Conservation (phyloP, 805 yeast species). For the Zygosaccharomyces gambellarensis region DNA sequence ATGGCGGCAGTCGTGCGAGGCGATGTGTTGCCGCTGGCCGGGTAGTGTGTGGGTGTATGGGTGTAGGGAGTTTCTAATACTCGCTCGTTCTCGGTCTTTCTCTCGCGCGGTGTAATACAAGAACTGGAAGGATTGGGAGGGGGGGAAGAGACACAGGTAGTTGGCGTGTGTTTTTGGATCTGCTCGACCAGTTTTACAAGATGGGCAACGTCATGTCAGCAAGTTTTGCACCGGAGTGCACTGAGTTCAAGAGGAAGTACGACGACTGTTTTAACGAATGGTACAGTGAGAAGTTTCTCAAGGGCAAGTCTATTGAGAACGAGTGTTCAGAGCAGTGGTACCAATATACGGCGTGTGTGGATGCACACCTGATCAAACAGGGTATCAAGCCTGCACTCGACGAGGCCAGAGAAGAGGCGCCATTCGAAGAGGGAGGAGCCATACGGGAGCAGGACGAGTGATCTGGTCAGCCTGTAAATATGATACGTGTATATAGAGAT, state of each 20-base stretch:
- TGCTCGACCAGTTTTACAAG: background rate
- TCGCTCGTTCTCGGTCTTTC: too few species aligned
- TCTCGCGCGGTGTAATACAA: too few species aligned
- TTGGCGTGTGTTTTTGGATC: background rate
- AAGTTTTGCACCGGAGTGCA: conserved; percentile 96
- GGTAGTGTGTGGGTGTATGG: background rate
- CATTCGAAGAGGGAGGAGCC: conserved; percentile 68
- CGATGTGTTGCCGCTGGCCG: background rate
- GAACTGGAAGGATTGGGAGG: too few species aligned
- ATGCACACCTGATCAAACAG: conserved; percentile 60
- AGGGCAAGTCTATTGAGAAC: conserved; percentile 54
- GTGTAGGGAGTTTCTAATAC: background rate
- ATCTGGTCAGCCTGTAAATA: background rate
- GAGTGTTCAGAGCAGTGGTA: conserved; percentile 91
- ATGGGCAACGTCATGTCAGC: conserved; percentile 77
- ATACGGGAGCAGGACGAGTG: conserved; percentile 20
- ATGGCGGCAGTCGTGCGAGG: too few species aligned
- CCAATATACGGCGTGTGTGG: conserved; percentile 82
- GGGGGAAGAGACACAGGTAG: too few species aligned
- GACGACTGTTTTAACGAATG: conserved; percentile 92
- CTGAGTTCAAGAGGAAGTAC: conserved; percentile 75
- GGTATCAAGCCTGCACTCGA: conserved; percentile 81
- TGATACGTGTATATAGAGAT: background rate
- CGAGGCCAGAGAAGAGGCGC: conserved; percentile 86
- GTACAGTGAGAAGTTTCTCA: conserved; percentile 83